These are phyloP conservation scores for Aspergillaceae sp. DNA, from an alignment of 2,329 filamentous ascomycete genomes.

Conservation along the genomic window DNA sequence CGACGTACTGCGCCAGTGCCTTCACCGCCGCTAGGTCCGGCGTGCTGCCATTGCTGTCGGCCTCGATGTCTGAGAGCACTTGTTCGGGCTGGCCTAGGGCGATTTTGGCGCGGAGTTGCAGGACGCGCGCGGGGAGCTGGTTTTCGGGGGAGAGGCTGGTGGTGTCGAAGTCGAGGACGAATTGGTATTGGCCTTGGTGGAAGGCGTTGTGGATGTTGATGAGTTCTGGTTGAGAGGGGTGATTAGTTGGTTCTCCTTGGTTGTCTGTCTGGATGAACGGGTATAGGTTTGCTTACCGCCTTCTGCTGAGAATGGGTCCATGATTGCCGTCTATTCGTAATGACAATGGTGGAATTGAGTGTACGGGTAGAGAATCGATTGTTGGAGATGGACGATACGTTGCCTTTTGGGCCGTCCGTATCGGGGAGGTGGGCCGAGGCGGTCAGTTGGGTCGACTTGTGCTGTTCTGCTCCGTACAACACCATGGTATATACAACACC, in stretches of 20 bases:
- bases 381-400: slow-evolving; percentile 7
- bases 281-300: slow-evolving; percentile 39
- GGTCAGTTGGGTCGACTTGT: neutral
- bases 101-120: slow-evolving; percentile 73
- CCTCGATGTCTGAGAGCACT: slow-evolving; percentile 54
- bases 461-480: too few relatives aligned
- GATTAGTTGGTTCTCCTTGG: neutral
- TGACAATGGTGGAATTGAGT: too few relatives aligned
- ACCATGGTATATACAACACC: too few relatives aligned
- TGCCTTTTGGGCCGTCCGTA: slow-evolving; percentile 8
- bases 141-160: slow-evolving; percentile 72
- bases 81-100: slow-evolving; percentile 69
- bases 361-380: too few relatives aligned
- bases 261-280: slow-evolving; percentile 5
- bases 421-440: slow-evolving; percentile 8
- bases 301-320: slow-evolving; percentile 58
- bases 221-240: slow-evolving; percentile 43
- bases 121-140: slow-evolving; percentile 63
- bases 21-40: slow-evolving; percentile 70
- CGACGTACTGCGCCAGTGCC: slow-evolving; percentile 60
- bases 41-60: slow-evolving; percentile 52
- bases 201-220: slow-evolving; percentile 60
- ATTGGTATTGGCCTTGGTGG: slow-evolving; percentile 72
- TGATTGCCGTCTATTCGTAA: slow-evolving; percentile 22
- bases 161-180: slow-evolving; percentile 78